phyloP scores from a whole-genome alignment of 352 stramenopile genomes.

The Phytopythium ostracodes region DNA sequence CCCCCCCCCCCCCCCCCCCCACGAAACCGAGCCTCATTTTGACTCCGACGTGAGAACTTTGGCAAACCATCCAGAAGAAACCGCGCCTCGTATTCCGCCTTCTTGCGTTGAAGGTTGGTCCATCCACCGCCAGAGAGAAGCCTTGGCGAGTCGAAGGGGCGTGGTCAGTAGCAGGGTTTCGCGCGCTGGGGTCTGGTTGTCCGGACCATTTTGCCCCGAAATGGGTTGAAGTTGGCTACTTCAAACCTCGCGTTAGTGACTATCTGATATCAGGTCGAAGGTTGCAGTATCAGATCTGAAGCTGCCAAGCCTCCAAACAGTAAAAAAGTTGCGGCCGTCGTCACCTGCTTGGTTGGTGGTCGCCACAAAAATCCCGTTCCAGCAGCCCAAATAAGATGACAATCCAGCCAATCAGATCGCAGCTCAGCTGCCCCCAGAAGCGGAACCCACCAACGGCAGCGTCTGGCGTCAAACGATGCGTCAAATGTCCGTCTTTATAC shows the following conservation, averaged over 20 bases:
- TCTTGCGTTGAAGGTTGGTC: neutral
- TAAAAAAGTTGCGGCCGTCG: neutral
- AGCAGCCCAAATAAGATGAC: neutral
- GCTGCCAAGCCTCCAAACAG: neutral
- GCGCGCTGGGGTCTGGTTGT: neutral
- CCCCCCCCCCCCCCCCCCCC: too few species aligned
- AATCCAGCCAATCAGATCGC: neutral
- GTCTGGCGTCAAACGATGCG: neutral
- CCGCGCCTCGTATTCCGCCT: neutral
- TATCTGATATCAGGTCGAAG: neutral
- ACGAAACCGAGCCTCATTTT: neutral
- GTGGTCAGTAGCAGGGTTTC: neutral
- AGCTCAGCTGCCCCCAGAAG: neutral
- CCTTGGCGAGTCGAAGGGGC: neutral
- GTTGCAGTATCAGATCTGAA: neutral
- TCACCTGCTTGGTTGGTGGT: neutral
- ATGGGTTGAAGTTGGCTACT: neutral
- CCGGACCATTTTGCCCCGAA: neutral
- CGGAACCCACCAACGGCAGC: neutral
- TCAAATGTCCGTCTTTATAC: neutral
- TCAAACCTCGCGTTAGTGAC: neutral
- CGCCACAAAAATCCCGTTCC: neutral
- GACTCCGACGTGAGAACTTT: neutral
- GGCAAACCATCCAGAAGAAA: neutral
- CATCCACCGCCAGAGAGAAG: neutral